Conservation (phyloP, 2,329 filamentous ascomycete species). For the Penicillium sp. region DNA sequence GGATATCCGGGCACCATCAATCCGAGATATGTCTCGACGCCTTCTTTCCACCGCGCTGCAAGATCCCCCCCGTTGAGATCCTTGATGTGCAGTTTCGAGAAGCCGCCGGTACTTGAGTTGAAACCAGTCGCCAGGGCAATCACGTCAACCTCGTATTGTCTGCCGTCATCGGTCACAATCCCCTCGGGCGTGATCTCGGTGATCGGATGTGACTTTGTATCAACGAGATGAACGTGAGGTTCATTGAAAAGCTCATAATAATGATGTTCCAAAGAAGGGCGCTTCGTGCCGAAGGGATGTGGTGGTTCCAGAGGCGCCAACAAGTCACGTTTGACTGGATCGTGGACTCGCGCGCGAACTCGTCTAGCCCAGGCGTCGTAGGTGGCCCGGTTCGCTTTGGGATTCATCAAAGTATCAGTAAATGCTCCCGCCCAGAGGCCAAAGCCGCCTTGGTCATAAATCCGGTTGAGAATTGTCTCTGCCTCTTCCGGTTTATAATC, state of each 20-base stretch:
- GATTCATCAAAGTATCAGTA: slow-evolving; percentile 49
- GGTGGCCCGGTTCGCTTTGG: slow-evolving; percentile 50
- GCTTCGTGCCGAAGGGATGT: slow-evolving; percentile 56
- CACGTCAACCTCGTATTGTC: slow-evolving; percentile 37
- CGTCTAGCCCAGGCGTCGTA: slow-evolving; percentile 59
- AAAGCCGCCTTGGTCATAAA: slow-evolving; percentile 56
- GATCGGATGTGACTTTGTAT: slow-evolving; percentile 46
- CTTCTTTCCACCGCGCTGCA: slow-evolving; percentile 13
- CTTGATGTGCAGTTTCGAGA: slow-evolving; percentile 12
- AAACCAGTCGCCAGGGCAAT: slow-evolving; percentile 34
- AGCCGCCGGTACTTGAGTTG: slow-evolving; percentile 13
- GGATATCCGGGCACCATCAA: slow-evolving; percentile 42
- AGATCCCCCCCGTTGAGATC: slow-evolving; percentile 9
- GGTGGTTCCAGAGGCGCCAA: slow-evolving; percentile 55
- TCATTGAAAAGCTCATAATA: slow-evolving; percentile 53
- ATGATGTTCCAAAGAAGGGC: slow-evolving; percentile 48
- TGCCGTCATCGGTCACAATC: slow-evolving; percentile 41
- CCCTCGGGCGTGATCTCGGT: slow-evolving; percentile 39
- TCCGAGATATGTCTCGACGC: slow-evolving; percentile 34
- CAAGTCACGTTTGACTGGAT: slow-evolving; percentile 51
- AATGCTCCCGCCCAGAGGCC: slow-evolving; percentile 52
- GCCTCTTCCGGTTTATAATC: slow-evolving; percentile 48
- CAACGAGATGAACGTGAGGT: slow-evolving; percentile 48
- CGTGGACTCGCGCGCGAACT: slow-evolving; percentile 50
- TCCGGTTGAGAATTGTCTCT: slow-evolving; percentile 48